Percentiles rank a stretch among this genome's conserved stretches.
These are phyloP conservation scores for Chrysosporium queenslandicum DNA, from an alignment of 2,329 filamentous ascomycete species.

Conservation along the genomic window DNA sequence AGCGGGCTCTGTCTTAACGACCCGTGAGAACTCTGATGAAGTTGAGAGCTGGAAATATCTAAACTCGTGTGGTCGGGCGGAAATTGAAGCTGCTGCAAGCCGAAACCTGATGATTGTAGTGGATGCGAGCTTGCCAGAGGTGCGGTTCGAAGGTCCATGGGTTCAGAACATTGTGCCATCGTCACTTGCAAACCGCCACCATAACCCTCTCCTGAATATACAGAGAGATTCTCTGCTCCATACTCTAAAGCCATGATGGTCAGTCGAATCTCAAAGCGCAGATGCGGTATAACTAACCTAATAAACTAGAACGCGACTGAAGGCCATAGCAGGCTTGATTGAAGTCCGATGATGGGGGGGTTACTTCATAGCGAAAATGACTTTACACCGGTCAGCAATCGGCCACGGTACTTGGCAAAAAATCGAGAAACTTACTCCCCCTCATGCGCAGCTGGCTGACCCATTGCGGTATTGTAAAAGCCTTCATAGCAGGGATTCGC, in stretches of 20 bases:
- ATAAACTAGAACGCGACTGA: constrained; percentile 4
- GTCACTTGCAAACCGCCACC: constrained; percentile 1
- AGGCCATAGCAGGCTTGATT: background rate
- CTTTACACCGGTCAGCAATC: background rate
- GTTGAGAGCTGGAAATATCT: background rate
- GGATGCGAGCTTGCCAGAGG: constrained; percentile 5
- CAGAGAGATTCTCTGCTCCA: constrained; percentile 2
- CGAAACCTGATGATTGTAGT: background rate
- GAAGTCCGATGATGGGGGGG: background rate
- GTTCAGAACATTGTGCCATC: constrained; percentile 3
- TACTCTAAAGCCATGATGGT: constrained; percentile 10
- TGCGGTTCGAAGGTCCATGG: background rate
- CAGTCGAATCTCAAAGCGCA: background rate
- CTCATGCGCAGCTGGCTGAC: background rate
- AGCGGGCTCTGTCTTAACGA: background rate
- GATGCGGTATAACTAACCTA: constrained; percentile 9
- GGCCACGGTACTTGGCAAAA: background rate
- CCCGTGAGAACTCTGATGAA: constrained; percentile 1
- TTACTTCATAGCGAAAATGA: constrained; percentile 8
- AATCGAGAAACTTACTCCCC: background rate
- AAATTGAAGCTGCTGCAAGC: constrained; percentile 10
- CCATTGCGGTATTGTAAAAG: background rate
- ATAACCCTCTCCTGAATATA: constrained; percentile 2
- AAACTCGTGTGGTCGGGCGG: background rate
- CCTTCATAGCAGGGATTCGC: background rate